These are phyloP conservation scores for Ammopiptanthus mongolicus DNA, from an alignment of 306 rosid genomes.

Conservation along the genomic window DNA sequence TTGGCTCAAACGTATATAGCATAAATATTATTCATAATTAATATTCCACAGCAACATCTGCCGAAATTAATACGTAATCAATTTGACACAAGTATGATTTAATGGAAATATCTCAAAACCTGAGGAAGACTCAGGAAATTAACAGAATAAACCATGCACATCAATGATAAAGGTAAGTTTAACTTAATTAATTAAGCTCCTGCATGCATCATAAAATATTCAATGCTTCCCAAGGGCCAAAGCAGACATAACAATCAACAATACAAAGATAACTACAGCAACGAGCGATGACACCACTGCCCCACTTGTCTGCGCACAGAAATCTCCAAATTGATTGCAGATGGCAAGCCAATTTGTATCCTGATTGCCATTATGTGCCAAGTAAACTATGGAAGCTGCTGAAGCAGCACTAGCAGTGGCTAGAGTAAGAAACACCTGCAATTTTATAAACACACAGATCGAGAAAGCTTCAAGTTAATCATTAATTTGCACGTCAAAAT, in stretches of 20 bases:
- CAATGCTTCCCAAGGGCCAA: slow-evolving; percentile 47
- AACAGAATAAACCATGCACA: not conserved
- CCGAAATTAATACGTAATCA: not conserved
- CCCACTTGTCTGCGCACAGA: slow-evolving; percentile 56
- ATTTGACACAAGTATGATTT: not conserved
- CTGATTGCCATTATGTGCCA: slow-evolving; percentile 79
- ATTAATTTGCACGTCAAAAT: no score
- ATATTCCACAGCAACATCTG: no score
- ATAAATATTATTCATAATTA: no score
- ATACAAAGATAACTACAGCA: slow-evolving; percentile 39
- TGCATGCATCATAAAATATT: not conserved
- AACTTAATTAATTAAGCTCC: no score
- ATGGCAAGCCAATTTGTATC: slow-evolving; percentile 82
- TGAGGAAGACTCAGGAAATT: not conserved
- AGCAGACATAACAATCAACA: slow-evolving; percentile 60
- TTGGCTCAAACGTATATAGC: no score
- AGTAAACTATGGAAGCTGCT: slow-evolving; percentile 69
- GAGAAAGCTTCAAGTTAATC: no score
- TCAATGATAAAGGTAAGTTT: not conserved
- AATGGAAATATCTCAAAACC: not conserved
- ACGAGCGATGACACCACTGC: slow-evolving; percentile 64
- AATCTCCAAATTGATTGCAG: slow-evolving; percentile 72
- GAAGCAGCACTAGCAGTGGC: slow-evolving; percentile 63
- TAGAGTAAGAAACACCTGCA: slow-evolving; percentile 68
- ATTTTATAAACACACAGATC: not conserved